Conservation (phyloP, 1,139 yeast species). For the Blastobotrys indianensis region DNA sequence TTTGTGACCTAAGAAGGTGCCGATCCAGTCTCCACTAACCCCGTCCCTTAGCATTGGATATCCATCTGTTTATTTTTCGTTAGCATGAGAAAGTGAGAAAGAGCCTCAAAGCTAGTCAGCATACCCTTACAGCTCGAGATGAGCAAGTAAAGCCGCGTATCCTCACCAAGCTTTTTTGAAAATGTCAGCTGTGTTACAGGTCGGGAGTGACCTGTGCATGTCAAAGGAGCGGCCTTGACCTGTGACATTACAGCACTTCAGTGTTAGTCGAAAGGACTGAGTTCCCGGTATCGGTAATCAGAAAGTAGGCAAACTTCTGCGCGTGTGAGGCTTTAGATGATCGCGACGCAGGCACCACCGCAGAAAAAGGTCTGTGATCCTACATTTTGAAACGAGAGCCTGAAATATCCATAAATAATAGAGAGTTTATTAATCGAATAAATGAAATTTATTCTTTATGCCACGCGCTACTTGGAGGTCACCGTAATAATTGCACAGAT, state of each 20-base stretch:
- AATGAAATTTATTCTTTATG: too few species aligned
- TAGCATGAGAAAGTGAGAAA: background rate
- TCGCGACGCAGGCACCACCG: too few species aligned
- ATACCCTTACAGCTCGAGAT: slow-evolving; percentile 36
- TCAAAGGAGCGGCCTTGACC: slow-evolving; percentile 31
- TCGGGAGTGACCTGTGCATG: slow-evolving; percentile 38
- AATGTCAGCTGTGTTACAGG: slow-evolving; percentile 36
- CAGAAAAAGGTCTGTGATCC: too few species aligned
- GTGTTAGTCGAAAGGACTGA: too few species aligned
- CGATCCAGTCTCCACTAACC: slow-evolving; percentile 38
- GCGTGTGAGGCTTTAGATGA: too few species aligned
- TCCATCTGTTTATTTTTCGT: slow-evolving; percentile 31
- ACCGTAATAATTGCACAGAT: too few species aligned
- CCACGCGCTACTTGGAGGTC: too few species aligned
- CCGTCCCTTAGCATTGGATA: slow-evolving; percentile 37
- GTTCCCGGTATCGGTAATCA: too few species aligned
- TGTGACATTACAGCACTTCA: slow-evolving; percentile 8
- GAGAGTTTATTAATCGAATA: too few species aligned
- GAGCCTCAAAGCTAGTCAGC: slow-evolving; percentile 4
- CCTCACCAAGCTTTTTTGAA: slow-evolving; percentile 21
- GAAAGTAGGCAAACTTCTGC: too few species aligned
- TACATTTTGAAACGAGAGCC: too few species aligned
- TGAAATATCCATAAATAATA: too few species aligned
- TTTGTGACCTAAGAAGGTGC: slow-evolving; percentile 37
- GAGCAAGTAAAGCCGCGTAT: slow-evolving; percentile 14